Evolutionary conservation across 176 grass and related monocot species (phyloP).

Genomic region (Phragmites australis): DNA sequence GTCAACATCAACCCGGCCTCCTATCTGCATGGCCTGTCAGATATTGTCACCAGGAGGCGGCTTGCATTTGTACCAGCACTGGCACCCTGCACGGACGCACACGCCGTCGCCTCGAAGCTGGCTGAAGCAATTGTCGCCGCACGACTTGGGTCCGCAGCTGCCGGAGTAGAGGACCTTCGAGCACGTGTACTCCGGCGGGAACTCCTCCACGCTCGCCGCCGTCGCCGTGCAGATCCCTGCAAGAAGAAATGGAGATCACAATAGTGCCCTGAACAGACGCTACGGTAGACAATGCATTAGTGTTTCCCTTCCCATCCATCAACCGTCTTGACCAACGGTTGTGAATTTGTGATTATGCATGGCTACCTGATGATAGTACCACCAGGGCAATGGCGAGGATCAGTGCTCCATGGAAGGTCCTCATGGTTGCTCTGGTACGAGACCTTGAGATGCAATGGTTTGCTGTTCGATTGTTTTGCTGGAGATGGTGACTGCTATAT

Average conservation of each 20-base stretch:
- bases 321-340: neutral
- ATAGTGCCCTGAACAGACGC: too few species aligned
- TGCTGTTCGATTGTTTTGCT: neutral
- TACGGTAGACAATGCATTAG: too few species aligned
- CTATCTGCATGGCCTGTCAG: neutral
- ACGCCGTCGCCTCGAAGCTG: neutral
- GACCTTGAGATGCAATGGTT: neutral
- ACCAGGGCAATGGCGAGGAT: neutral
- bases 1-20: accelerated
- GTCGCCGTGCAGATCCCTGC: neutral
- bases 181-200: neutral
- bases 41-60: neutral
- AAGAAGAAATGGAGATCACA: neutral
- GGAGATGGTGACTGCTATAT: neutral
- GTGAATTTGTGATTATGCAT: neutral
- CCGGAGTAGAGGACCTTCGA: neutral
- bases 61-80: neutral
- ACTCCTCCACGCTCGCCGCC: neutral
- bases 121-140: neutral
- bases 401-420: neutral
- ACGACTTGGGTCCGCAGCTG: neutral
- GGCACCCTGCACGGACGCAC: neutral
- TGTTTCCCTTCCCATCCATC: neutral
- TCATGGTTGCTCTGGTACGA: neutral
- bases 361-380: neutral